Evolutionary conservation across 306 rosid species (phyloP), one percentile per base, ranked within the genome.

Genomic region (Dalbergia cochinchinensis): DNA sequence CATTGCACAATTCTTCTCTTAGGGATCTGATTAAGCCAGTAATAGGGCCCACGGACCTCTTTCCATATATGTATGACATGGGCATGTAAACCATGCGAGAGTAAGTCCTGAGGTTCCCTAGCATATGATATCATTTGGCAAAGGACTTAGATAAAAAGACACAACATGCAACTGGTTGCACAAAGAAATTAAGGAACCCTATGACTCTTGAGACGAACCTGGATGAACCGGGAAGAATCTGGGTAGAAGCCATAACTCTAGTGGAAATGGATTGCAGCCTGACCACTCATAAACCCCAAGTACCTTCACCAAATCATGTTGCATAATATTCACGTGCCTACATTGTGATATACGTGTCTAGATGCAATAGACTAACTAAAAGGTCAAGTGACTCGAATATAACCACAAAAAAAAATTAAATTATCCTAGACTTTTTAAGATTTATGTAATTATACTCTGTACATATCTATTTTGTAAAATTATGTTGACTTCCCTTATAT

Each of bases 221-320:
- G 97, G 94, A 88, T 92, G 92, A 75, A 88, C 33, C 12, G 94
- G 91, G 8, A 10, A 35, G 53, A 67, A 47, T 12, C 73, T 69
- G 19, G 94, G 94, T 11, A 92, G 79, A 84, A 92, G 80, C 97
- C 94, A 92, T 8, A 92, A 85, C 80, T 90, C 97, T 3, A 94
- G 97, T 18, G 94, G 94, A 66, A 90, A 73, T 60, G 97, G 94
- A 67, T 90, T 92, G 83, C 89, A 86, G 45, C 97, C 97, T 15
- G 73, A 64, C 97, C 97, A 90, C 47, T 90, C 97, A 80, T 90
- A 92, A 13, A 86, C 73, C 58, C 97, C 97, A 6, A 92, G 89
- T 42, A 90, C 88, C 88, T 83, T 37, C 1, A 6, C 11, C n/a
- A 19, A 13, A 15, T 11, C 8, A 53, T 12, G 2, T 47, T 42